Evolutionary conservation across 306 rosid species (phyloP).

Genomic region (apple (Malus domestica)): ASM211411v1 NC_041804.1:34284501-34285000

Average conservation of each 20-base stretch:
- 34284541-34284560: conserved; percentile 34
- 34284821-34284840: not conserved
- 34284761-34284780: conserved; percentile 25
- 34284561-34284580: conserved; percentile 47
- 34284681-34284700: not conserved
- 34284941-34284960: conserved; percentile 68
- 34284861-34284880: conserved; percentile 37
- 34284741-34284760: conserved; percentile 26
- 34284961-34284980: not conserved
- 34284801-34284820: not conserved
- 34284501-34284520: conserved; percentile 36
- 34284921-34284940: conserved; percentile 77
- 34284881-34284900: conserved; percentile 21
- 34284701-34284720: not conserved
- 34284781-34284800: conserved; percentile 29
- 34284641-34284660: conserved; percentile 58
- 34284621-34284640: conserved; percentile 56
- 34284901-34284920: conserved; percentile 40
- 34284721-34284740: conserved; percentile 16
- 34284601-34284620: conserved; percentile 43
- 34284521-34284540: conserved; percentile 41
- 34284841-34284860: not conserved
- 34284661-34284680: conserved; percentile 47
- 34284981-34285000: not conserved
- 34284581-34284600: conserved; percentile 38